Percentiles rank a stretch among this genome's conserved stretches.
Evolutionary conservation across 805 yeast genomes (phyloP).

Genomic region (Starmerella apis): DNA sequence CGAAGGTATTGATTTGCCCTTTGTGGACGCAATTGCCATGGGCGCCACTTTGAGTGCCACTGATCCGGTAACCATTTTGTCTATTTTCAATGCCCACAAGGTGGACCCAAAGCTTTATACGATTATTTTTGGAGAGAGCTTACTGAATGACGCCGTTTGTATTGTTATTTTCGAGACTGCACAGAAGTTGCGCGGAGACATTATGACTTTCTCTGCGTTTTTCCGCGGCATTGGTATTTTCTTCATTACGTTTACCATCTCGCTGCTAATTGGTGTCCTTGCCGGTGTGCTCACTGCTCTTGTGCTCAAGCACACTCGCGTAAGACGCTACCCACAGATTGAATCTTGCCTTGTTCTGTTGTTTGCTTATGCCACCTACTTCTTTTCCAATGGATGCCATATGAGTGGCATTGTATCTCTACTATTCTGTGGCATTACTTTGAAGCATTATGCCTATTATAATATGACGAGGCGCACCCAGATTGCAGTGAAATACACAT

Average conservation of each 20-base stretch:
- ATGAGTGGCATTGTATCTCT: constrained; percentile 97
- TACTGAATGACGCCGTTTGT: constrained; percentile 93
- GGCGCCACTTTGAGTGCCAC: constrained; percentile 98
- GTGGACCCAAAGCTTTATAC: constrained; percentile 97
- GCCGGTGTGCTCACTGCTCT: constrained; percentile 85
- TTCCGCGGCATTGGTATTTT: constrained; percentile 92
- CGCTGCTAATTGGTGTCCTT: constrained; percentile 77
- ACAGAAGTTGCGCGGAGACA: constrained; percentile 85
- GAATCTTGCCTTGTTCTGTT: constrained; percentile 86
- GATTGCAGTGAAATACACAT: constrained; percentile 87
- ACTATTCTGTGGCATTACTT: constrained; percentile 89
- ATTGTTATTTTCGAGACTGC: constrained; percentile 99
- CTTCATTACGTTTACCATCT: constrained; percentile 83
- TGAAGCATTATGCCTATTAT: constrained; percentile 92
- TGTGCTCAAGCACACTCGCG: constrained; percentile 80
- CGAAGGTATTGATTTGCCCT: constrained; percentile 77
- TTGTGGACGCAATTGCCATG: constrained; percentile 93
- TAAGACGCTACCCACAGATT: constrained; percentile 90
- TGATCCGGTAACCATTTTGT: constrained; percentile 93
- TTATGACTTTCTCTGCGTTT: constrained; percentile 45
- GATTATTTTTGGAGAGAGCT: constrained; percentile 91
- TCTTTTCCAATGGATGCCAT: constrained; percentile 96
- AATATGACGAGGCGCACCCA: constrained; percentile 97
- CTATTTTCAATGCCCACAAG: constrained; percentile 93
- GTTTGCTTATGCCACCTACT: constrained; percentile 91